A percentile compares a stretch with the other conserved stretches of the same genome.
Evolutionary conservation across 495 filamentous ascomycete species (phyloP).

Genomic region (Talaromyces adpressus): DNA sequence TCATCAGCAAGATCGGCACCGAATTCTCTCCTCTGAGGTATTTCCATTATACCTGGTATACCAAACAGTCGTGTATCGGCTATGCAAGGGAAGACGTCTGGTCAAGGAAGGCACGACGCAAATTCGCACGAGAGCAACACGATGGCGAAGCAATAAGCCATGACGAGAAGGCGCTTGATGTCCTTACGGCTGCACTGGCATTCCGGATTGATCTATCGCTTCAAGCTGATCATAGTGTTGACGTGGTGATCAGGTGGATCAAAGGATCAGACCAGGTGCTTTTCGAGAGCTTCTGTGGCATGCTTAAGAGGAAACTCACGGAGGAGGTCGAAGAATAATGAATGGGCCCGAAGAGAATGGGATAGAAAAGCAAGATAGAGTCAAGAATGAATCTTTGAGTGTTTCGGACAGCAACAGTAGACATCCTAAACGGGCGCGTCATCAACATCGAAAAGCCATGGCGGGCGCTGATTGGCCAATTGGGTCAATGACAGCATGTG

Average conservation of each 20-base stretch:
- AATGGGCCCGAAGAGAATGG: neutral
- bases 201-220: slow-evolving; percentile 37
- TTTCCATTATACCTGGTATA: slow-evolving; percentile 46
- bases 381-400: neutral
- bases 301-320: slow-evolving; percentile 54
- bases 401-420: neutral
- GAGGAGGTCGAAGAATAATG: slow-evolving; percentile 11
- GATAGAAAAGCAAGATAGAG: neutral
- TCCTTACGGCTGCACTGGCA: slow-evolving; percentile 30
- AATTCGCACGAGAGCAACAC: slow-evolving; percentile 26
- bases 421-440: neutral
- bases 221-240: slow-evolving; percentile 17
- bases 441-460: neutral
- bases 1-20: slow-evolving; percentile 26
- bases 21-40: slow-evolving; percentile 34
- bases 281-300: slow-evolving; percentile 86
- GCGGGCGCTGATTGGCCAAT: neutral
- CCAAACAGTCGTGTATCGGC: slow-evolving; percentile 40
- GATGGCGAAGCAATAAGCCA: neutral
- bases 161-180: slow-evolving; percentile 16
- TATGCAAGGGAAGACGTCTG: slow-evolving; percentile 60
- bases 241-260: slow-evolving; percentile 61
- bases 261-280: slow-evolving; percentile 66
- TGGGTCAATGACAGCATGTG: neutral
- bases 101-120: slow-evolving; percentile 60